Percentiles rank a stretch among this genome's conserved stretches.
Conservation (phyloP, 371 early-diverging fungal species). For the Paraphysoderma sedebokerense region DNA sequence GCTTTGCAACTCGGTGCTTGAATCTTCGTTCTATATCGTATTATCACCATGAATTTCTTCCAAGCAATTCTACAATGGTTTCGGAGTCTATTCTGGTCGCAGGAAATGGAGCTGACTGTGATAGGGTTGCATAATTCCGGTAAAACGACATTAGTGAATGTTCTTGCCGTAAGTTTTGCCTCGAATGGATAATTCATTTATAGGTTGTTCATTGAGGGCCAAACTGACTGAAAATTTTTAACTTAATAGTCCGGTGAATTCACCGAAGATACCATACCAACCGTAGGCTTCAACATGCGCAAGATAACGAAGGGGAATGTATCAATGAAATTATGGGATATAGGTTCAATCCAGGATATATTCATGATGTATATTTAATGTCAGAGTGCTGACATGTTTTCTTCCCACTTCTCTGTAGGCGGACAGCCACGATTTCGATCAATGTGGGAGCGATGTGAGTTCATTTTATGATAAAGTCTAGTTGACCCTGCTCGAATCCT, state of each 20-base stretch:
- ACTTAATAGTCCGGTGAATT: constrained; percentile 67
- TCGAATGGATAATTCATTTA: background rate
- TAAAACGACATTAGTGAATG: constrained; percentile 94
- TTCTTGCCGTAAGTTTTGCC: constrained; percentile 65
- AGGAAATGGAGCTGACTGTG: constrained; percentile 95
- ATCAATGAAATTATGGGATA: constrained; percentile 97
- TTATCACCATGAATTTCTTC: too few relatives aligned
- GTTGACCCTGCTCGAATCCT: background rate
- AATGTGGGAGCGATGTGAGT: constrained; percentile 89
- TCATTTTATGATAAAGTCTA: background rate
- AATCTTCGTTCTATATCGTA: too few relatives aligned
- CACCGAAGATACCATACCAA: constrained; percentile 74
- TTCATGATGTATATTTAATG: too few relatives aligned
- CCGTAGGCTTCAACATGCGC: constrained; percentile 97
- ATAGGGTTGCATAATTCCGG: constrained; percentile 96
- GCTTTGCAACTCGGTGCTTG: too few relatives aligned
- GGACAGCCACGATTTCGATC: constrained; percentile 90
- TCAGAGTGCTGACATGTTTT: too few relatives aligned
- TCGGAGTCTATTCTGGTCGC: constrained; percentile 81
- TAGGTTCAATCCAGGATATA: too few relatives aligned
- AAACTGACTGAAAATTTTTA: background rate
- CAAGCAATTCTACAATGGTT: constrained; percentile 77
- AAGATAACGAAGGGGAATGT: constrained; percentile 82
- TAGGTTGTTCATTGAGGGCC: background rate
- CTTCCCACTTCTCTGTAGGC: too few relatives aligned